A percentile compares a stretch with the other conserved stretches of the same genome.
These are phyloP conservation scores for Leishmania amazonensis DNA, from an alignment of 208 protist genomes.

Conservation along the genomic window DNA sequence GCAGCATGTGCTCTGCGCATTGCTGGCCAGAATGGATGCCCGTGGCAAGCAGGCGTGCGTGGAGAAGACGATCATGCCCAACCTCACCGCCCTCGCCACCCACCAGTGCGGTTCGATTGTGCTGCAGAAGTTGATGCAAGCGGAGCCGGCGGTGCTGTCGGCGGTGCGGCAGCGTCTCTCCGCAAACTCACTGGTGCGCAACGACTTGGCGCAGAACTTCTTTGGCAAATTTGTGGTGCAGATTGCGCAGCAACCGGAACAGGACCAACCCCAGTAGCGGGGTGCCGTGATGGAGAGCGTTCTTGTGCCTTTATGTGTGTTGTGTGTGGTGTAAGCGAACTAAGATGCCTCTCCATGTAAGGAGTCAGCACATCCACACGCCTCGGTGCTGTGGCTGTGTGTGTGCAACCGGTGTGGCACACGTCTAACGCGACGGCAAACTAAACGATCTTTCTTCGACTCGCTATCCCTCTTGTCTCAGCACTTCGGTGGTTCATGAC, in stretches of 20 bases:
- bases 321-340: constrained; percentile 5
- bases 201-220: constrained; percentile 80
- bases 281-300: not conserved
- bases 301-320: not conserved
- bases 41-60: constrained; percentile 62
- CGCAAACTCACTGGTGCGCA: constrained; percentile 45
- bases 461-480: not conserved
- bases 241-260: constrained; percentile 45
- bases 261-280: constrained; percentile 4
- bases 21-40: constrained; percentile 69
- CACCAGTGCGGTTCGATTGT: constrained; percentile 74
- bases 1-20: constrained; percentile 80
- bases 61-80: constrained; percentile 47
- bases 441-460: not conserved
- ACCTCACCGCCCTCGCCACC: constrained; percentile 57
- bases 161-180: constrained; percentile 51
- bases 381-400: not conserved
- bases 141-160: constrained; percentile 44
- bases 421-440: constrained; percentile 9
- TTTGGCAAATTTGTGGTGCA: constrained; percentile 89
- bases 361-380: not conserved
- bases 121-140: constrained; percentile 85
- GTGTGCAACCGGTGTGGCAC: not conserved
- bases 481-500: not conserved
- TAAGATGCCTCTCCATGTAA: constrained; percentile 11